These are phyloP conservation scores for Berkeleyomyces rouxiae DNA, from an alignment of 2,329 filamentous ascomycete species.

Conservation along the genomic window DNA sequence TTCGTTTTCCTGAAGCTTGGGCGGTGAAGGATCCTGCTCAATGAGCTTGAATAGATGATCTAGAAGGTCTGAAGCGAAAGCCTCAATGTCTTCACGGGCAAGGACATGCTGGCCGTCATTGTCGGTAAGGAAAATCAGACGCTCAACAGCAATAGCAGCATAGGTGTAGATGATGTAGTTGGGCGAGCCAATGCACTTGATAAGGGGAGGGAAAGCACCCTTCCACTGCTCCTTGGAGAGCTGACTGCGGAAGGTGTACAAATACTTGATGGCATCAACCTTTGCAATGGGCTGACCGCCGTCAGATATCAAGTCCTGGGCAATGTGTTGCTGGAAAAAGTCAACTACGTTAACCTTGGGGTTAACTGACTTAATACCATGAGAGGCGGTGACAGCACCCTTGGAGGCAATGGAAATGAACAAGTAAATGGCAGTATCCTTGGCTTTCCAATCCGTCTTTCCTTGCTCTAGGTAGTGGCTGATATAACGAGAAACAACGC, in stretches of 20 bases:
- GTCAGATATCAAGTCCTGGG: constrained; percentile 64
- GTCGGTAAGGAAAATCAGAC: constrained; percentile 70
- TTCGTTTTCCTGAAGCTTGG: constrained; percentile 96
- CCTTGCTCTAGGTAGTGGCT: constrained; percentile 69
- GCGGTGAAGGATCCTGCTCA: constrained; percentile 64
- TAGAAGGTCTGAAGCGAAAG: constrained; percentile 70
- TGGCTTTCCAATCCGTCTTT: constrained; percentile 82
- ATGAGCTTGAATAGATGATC: constrained; percentile 84
- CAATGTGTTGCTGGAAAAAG: constrained; percentile 88
- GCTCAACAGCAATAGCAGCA: constrained; percentile 88
- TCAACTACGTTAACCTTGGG: constrained; percentile 74
- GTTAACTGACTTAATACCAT: constrained; percentile 85
- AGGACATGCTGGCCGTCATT: constrained; percentile 64
- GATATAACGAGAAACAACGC: constrained; percentile 75
- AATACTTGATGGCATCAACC: constrained; percentile 94
- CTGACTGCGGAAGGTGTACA: constrained; percentile 93
- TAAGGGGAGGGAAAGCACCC: constrained; percentile 71
- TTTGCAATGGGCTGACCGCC: constrained; percentile 71
- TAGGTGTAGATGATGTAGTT: constrained; percentile 98
- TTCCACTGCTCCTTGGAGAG: constrained; percentile 86
- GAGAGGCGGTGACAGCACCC: constrained; percentile 68
- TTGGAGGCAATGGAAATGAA: constrained; percentile 91
- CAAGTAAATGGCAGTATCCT: constrained; percentile 95
- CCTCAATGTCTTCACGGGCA: constrained; percentile 58
- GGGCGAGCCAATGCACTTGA: constrained; percentile 73